Evolutionary conservation across 768 basidiomycete genomes (phyloP), one percentile per base, ranked within the genome.

Genomic region (Pleurotus salmoneostramineus): DNA sequence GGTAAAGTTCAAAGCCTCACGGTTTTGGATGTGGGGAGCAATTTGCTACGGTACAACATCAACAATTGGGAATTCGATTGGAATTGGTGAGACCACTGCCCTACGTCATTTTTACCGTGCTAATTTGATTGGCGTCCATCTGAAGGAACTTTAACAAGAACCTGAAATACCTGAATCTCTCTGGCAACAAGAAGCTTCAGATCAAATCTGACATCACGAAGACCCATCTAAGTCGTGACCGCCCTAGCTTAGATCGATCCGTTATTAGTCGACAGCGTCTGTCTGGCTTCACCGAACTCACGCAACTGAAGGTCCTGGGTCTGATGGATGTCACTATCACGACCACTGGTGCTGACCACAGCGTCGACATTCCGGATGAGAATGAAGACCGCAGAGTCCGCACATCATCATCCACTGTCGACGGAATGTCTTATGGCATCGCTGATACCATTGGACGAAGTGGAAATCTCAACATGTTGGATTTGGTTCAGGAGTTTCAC

Each of bases 61-160:
- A 91, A 93, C 63, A 99, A 99, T 66, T 95, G 89, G 89, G 93
- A 96, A 69, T 98, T 95, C 70, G 97, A 99, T 73, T 98, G 95
- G 95, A 98, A 99, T 69, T 98, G 97, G 96, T 96, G 62, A 50
- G 84, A 74, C 36, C 17, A 17, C 43, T 34, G 60, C 48, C 32
- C 46, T 45, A 40, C 35, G 42, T 32, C 35, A 21, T 6, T 17
- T 1, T 60, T 21, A 15, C n/a, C 37, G 31, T 34, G 40, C 55
- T 17, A 6, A 7, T 31, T 57, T 5, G 10, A 8, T 43, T 57
- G 54, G 56, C 42, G 11, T 37, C 10, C 43, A 33, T 49, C 4
- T 43, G 5, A 62, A 97, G 96, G 95, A 98, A 98, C 69, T 97
- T 94, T 80, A 99, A 98, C 69, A 84, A 86, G 62, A 89, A 91